Percentiles rank a stretch among this genome's conserved stretches.
Evolutionary conservation across 2,329 filamentous ascomycete genomes (phyloP).

Genomic region (Exophiala spinifera): DNA sequence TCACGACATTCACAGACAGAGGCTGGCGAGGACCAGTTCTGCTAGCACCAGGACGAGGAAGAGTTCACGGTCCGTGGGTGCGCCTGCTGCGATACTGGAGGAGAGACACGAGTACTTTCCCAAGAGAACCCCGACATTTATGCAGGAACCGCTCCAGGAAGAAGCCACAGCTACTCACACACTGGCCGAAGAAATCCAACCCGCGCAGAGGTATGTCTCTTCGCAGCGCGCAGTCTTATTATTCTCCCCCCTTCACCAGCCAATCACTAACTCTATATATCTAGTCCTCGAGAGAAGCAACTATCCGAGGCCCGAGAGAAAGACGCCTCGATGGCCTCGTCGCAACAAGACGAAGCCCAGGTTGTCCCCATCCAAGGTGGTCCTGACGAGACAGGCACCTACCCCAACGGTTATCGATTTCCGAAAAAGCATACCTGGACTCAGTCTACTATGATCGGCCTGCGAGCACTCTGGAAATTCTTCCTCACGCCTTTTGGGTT

Average conservation of each 20-base stretch:
- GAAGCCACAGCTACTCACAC: slow-evolving; percentile 9
- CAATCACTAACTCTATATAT: not conserved
- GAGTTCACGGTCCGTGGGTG: slow-evolving; percentile 16
- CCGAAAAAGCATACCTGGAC: slow-evolving; percentile 36
- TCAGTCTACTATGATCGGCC: slow-evolving; percentile 32
- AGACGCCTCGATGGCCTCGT: slow-evolving; percentile 9
- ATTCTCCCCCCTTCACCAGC: not conserved
- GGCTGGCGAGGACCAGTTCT: slow-evolving; percentile 30
- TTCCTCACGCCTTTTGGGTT: slow-evolving; percentile 73
- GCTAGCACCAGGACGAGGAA: slow-evolving; percentile 26
- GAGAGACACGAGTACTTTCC: slow-evolving; percentile 26
- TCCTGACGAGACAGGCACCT: slow-evolving; percentile 34
- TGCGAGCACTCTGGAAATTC: slow-evolving; percentile 49
- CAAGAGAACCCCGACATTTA: slow-evolving; percentile 7
- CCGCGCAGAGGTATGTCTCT: slow-evolving; percentile 1
- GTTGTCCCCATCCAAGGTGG: slow-evolving; percentile 18
- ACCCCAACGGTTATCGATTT: slow-evolving; percentile 37
- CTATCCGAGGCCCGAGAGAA: slow-evolving; percentile 6
- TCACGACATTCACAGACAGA: slow-evolving; percentile 32
- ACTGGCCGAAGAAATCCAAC: slow-evolving; percentile 10
- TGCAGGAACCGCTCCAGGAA: slow-evolving; percentile 10
- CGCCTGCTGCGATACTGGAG: slow-evolving; percentile 17
- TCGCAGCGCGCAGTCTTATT: not conserved
- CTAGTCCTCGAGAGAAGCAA: slow-evolving; percentile 6
- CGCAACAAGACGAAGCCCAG: slow-evolving; percentile 10